Evolutionary conservation across 2,329 filamentous ascomycete genomes (phyloP).

Genomic region (Lachnellula subtilissima): DNA sequence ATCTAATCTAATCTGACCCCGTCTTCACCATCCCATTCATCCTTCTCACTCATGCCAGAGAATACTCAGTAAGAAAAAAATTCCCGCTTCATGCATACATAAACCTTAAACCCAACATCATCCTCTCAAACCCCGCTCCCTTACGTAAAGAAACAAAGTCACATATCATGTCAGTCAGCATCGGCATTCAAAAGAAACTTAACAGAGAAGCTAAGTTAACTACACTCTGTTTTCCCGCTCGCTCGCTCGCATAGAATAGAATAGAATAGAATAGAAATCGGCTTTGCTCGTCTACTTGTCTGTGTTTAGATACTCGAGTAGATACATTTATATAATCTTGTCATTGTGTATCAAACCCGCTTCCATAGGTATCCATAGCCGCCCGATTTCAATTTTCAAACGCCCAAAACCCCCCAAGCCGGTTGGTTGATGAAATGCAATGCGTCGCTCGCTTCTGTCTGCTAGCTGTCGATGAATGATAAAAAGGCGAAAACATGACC

Average conservation of each 20-base stretch:
- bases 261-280: not conserved
- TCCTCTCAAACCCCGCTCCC: not conserved
- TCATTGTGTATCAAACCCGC: not conserved
- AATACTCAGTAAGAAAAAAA: too few relatives aligned
- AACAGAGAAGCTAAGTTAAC: not conserved
- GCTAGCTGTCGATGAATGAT: not conserved
- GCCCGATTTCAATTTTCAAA: not conserved
- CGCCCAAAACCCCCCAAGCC: constrained; percentile 1
- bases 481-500: not conserved
- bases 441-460: not conserved
- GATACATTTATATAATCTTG: not conserved
- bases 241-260: too few relatives aligned
- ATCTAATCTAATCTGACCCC: too few relatives aligned
- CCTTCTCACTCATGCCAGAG: too few relatives aligned
- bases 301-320: not conserved
- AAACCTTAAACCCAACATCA: too few relatives aligned
- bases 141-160: not conserved
- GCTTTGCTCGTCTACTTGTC: not conserved
- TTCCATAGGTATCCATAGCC: not conserved
- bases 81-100: too few relatives aligned
- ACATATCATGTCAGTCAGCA: not conserved
- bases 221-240: not conserved
- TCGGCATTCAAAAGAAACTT: not conserved
- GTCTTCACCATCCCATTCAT: too few relatives aligned
- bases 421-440: not conserved